phyloP scores from a whole-genome alignment of 1,284 basidiomycete species.

The Rhodotorula sp. region DNA sequence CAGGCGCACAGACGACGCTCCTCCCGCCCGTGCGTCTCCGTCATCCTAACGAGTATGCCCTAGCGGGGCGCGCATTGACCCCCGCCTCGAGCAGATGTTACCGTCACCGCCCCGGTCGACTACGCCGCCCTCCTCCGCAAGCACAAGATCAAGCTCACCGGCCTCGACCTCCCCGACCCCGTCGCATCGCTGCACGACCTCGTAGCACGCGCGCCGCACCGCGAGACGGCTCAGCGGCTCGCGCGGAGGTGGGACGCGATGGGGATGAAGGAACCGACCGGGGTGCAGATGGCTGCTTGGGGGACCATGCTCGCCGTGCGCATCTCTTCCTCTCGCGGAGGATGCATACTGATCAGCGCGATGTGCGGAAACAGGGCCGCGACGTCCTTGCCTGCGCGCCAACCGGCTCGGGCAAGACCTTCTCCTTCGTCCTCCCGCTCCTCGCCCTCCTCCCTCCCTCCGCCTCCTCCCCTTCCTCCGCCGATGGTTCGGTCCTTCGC shows the following conservation, averaged over 20 bases:
- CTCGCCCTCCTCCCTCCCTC: slow-evolving; percentile 55
- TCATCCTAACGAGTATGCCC: neutral
- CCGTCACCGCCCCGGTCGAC: slow-evolving; percentile 8
- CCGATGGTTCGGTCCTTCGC: neutral
- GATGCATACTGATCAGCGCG: neutral
- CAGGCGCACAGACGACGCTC: slow-evolving; percentile 20
- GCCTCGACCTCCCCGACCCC: slow-evolving; percentile 52
- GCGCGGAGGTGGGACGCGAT: slow-evolving; percentile 73
- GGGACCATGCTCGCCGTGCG: slow-evolving; percentile 49
- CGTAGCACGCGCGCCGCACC: slow-evolving; percentile 11
- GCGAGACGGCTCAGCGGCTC: slow-evolving; percentile 80
- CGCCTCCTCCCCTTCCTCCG: neutral
- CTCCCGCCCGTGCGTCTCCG: neutral
- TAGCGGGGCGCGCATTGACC: too few relatives aligned
- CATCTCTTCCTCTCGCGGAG: neutral
- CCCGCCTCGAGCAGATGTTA: too few relatives aligned
- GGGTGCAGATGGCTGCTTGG: slow-evolving; percentile 51
- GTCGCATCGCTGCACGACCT: slow-evolving; percentile 49
- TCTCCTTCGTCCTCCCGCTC: slow-evolving; percentile 82
- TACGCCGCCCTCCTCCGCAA: slow-evolving; percentile 22
- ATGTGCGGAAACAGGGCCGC: slow-evolving; percentile 59
- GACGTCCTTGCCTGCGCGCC: slow-evolving; percentile 90
- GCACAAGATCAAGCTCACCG: slow-evolving; percentile 49
- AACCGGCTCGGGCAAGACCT: slow-evolving; percentile 91
- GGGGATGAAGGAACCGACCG: slow-evolving; percentile 49